Percentiles rank a stretch among this genome's conserved stretches.
These are phyloP conservation scores for Hansenula lynferdii DNA, from an alignment of 1,139 yeast species.

Conservation along the genomic window DNA sequence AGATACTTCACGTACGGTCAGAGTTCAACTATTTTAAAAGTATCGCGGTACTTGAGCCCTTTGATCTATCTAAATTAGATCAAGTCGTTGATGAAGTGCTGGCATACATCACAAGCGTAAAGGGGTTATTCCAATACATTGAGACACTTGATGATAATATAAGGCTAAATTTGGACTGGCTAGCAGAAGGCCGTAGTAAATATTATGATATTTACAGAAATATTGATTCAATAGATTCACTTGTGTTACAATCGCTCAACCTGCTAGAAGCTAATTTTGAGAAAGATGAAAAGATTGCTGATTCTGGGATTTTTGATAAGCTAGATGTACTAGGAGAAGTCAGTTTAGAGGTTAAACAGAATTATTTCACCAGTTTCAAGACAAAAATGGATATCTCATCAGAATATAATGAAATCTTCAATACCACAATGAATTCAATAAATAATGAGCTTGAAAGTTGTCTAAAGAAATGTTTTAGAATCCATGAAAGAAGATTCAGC, in stretches of 20 bases:
- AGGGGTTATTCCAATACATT: constrained; percentile 10
- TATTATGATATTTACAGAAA: constrained; percentile 35
- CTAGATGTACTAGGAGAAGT: constrained; percentile 24
- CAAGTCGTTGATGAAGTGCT: constrained; percentile 17
- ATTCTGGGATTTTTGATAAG: constrained; percentile 23
- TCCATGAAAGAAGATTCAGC: constrained; percentile 36
- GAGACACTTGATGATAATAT: constrained; percentile 1
- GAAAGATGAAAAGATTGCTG: constrained; percentile 11
- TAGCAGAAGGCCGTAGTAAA: constrained; percentile 41
- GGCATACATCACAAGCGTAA: constrained; percentile 12
- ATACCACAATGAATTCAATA: constrained; percentile 46
- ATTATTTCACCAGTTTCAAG: constrained; percentile 32
- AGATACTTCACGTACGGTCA: constrained; percentile 15
- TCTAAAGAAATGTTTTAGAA: constrained; percentile 32
- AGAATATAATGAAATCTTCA: constrained; percentile 54
- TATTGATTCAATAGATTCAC: constrained; percentile 42
- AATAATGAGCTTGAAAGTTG: constrained; percentile 47
- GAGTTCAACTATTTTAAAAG: constrained; percentile 21
- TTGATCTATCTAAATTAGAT: constrained; percentile 15
- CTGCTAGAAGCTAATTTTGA: constrained; percentile 28
- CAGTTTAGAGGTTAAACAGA: constrained; percentile 30
- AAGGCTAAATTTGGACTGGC: constrained; percentile 34
- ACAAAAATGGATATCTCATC: constrained; percentile 47
- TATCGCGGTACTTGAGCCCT: constrained; percentile 19
- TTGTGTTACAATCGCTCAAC: constrained; percentile 38